Percentiles rank a stretch among this genome's conserved stretches.
Evolutionary conservation across 768 basidiomycete genomes (phyloP).

Genomic region (Pleurotus cornucopiae): DNA sequence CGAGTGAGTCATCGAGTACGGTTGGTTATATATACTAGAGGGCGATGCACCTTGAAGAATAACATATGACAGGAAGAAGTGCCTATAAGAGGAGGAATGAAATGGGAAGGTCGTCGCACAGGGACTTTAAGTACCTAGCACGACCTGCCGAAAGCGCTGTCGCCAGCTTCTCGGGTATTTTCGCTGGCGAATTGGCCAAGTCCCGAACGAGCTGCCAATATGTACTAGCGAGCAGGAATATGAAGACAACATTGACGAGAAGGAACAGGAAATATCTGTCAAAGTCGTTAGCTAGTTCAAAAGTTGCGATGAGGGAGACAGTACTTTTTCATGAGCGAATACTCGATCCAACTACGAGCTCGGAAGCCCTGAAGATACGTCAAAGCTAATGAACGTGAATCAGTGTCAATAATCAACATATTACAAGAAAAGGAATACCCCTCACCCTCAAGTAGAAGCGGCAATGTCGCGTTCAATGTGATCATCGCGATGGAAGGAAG

Average conservation of each 20-base stretch:
- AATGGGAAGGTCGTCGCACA: not conserved
- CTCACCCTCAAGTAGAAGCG: constrained; percentile 85
- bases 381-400: constrained; percentile 31
- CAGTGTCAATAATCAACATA: constrained; percentile 10
- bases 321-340: constrained; percentile 87
- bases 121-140: constrained; percentile 47
- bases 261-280: constrained; percentile 90
- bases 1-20: not conserved
- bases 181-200: constrained; percentile 88
- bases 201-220: constrained; percentile 91
- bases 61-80: constrained; percentile 84
- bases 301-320: constrained; percentile 16
- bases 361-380: constrained; percentile 90
- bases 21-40: not conserved
- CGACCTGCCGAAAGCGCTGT: constrained; percentile 72
- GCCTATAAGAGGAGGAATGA: constrained; percentile 29
- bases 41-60: constrained; percentile 64
- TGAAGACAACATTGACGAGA: constrained; percentile 88
- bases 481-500: constrained; percentile 90
- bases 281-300: constrained; percentile 10
- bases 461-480: constrained; percentile 81
- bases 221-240: constrained; percentile 88
- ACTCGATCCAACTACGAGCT: constrained; percentile 91
- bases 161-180: constrained; percentile 92
- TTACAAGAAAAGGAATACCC: constrained; percentile 1